Conservation (phyloP, 345 rosid genomes). For the Sisymbrium irio region DNA sequence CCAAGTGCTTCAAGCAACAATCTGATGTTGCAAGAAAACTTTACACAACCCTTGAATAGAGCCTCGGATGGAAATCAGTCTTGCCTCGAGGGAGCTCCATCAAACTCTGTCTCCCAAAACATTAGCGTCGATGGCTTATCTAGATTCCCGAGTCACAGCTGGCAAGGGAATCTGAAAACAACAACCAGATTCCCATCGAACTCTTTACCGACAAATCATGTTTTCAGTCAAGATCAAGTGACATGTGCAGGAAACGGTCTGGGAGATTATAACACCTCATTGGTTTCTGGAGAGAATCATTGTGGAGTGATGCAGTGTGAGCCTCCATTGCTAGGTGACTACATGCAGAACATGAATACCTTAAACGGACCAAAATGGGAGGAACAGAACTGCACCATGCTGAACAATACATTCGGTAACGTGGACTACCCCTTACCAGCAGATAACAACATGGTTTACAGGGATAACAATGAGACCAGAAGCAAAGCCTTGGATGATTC, state of each 20-base stretch:
- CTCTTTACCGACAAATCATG: constrained; percentile 43
- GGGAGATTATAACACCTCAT: constrained; percentile 42
- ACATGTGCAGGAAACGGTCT: constrained; percentile 32
- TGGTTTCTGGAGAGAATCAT: constrained; percentile 39
- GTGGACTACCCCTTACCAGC: constrained; percentile 28
- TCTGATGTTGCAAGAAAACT: constrained; percentile 42
- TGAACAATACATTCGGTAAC: constrained; percentile 36
- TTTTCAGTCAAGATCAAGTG: constrained; percentile 42
- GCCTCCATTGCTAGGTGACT: constrained; percentile 41
- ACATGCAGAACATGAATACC: constrained; percentile 40
- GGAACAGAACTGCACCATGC: constrained; percentile 39
- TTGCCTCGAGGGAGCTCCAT: constrained; percentile 40
- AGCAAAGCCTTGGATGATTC: constrained; percentile 41
- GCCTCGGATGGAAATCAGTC: constrained; percentile 44
- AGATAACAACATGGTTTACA: constrained; percentile 16
- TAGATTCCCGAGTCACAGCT: constrained; percentile 47
- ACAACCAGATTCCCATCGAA: constrained; percentile 48
- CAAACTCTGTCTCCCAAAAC: constrained; percentile 41
- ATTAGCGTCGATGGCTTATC: constrained; percentile 41
- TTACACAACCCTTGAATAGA: constrained; percentile 25
- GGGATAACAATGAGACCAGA: constrained; percentile 3
- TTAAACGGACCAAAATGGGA: constrained; percentile 49
- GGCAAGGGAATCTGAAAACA: constrained; percentile 49
- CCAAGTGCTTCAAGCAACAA: constrained; percentile 42
- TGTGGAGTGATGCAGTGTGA: constrained; percentile 51